These are phyloP conservation scores for Physcomitrellopsis africana DNA, from an alignment of 225 moss, liverwort and hornwort genomes.

Conservation along the genomic window DNA sequence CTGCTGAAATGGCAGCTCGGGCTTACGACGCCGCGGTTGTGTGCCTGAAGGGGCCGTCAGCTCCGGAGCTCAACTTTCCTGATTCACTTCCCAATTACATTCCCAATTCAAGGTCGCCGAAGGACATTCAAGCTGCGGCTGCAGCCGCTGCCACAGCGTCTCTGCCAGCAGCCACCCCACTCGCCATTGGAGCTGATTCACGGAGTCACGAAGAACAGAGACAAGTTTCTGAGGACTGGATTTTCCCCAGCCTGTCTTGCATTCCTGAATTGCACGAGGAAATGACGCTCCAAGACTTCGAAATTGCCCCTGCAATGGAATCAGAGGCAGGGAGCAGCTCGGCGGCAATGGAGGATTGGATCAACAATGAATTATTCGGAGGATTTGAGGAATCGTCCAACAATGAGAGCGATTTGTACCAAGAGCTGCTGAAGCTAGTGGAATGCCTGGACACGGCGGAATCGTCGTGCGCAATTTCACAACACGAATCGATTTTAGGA, in stretches of 20 bases:
- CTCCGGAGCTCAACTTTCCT: constrained; percentile 34
- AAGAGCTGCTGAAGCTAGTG: constrained; percentile 5
- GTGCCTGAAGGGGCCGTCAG: constrained; percentile 32
- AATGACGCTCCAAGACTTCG: constrained; percentile 16
- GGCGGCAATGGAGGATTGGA: constrained; percentile 32
- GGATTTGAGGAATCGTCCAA: not conserved
- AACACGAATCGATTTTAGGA: constrained; percentile 2
- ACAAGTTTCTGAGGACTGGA: not conserved
- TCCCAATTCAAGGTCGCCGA: constrained; percentile 30
- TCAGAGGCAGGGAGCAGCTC: not conserved
- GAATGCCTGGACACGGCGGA: constrained; percentile 19
- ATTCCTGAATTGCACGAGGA: constrained; percentile 18
- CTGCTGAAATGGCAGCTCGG: constrained; percentile 36
- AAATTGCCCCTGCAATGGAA: not conserved
- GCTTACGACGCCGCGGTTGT: constrained; percentile 43
- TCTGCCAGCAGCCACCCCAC: constrained; percentile 33
- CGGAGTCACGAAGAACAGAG: not conserved
- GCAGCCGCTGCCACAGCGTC: constrained; percentile 34
- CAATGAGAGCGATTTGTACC: not conserved
- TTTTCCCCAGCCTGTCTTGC: not conserved
- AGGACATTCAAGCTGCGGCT: constrained; percentile 37
- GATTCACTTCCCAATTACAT: constrained; percentile 24
- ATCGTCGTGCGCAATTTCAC: not conserved
- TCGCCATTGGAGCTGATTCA: constrained; percentile 2
- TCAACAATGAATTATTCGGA: constrained; percentile 25